These are phyloP conservation scores for Leucaena leucocephala DNA, from an alignment of 306 rosid species.

Conservation along the genomic window DNA sequence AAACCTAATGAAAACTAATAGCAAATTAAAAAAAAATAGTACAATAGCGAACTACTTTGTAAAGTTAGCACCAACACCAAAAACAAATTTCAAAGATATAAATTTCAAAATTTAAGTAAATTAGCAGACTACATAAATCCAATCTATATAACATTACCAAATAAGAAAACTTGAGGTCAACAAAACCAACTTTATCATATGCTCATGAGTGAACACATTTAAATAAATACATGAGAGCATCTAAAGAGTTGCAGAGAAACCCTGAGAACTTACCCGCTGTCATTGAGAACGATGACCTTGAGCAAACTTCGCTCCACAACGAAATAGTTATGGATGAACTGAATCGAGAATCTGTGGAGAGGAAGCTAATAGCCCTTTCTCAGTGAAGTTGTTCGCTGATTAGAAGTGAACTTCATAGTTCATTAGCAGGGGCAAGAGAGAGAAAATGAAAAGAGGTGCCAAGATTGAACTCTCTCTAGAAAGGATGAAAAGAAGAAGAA, in stretches of 20 bases:
- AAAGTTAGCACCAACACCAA: no score
- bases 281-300: conserved; percentile 98
- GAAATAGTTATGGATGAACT: conserved; percentile 59
- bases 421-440: neutral
- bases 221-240: neutral
- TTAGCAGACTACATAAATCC: no score
- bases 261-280: conserved; percentile 74
- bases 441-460: conserved; percentile 49
- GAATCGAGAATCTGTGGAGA: neutral
- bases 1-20: no score
- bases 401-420: conserved; percentile 25
- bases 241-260: conserved; percentile 24
- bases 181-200: no score
- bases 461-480: no score
- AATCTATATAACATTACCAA: no score
- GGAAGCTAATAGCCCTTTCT: neutral
- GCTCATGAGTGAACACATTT: neutral
- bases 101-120: no score
- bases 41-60: no score
- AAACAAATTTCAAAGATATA: no score
- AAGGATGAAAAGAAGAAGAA: no score
- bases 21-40: no score
- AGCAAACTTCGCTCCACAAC: conserved; percentile 90
- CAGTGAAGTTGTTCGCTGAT: conserved; percentile 1
- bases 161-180: no score